Conservation (phyloP, 768 basidiomycete species). For the Amanita rubescens region DNA sequence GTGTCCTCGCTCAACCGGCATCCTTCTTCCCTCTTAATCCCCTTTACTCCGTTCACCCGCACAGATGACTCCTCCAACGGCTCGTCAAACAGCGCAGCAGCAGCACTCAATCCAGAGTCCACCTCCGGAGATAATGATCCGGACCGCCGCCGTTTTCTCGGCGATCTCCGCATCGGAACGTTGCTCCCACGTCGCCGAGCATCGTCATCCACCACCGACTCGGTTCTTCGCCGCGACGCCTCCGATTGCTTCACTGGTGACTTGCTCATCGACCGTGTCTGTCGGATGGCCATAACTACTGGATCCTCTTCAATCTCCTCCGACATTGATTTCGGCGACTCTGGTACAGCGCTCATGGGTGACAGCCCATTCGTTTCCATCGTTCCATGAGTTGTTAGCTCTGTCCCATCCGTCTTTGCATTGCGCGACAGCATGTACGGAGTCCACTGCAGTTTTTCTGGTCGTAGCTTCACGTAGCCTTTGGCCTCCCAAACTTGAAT, state of each 20-base stretch:
- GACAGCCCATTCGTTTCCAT: background rate
- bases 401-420: slow-evolving; percentile 15
- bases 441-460: slow-evolving; percentile 90
- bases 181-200: background rate
- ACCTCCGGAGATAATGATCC: slow-evolving; percentile 29
- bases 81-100: slow-evolving; percentile 5
- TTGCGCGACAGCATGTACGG: slow-evolving; percentile 71
- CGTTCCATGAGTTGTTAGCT: background rate
- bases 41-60: slow-evolving; percentile 1
- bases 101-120: slow-evolving; percentile 8
- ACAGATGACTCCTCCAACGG: slow-evolving; percentile 9
- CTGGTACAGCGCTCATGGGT: background rate
- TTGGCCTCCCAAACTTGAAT: slow-evolving; percentile 67
- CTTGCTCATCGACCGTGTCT: slow-evolving; percentile 2
- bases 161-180: slow-evolving; percentile 10
- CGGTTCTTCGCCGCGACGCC: background rate
- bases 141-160: slow-evolving; percentile 39
- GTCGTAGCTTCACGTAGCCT: slow-evolving; percentile 66
- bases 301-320: background rate
- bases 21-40: background rate
- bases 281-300: background rate
- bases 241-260: slow-evolving; percentile 4
- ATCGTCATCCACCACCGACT: background rate
- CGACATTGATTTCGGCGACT: background rate
- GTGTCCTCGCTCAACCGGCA: slow-evolving; percentile 26